Percentiles rank a stretch among this genome's conserved stretches.
phyloP scores from a whole-genome alignment of 805 yeast species.

The Metschnikowia hibisci region DNA sequence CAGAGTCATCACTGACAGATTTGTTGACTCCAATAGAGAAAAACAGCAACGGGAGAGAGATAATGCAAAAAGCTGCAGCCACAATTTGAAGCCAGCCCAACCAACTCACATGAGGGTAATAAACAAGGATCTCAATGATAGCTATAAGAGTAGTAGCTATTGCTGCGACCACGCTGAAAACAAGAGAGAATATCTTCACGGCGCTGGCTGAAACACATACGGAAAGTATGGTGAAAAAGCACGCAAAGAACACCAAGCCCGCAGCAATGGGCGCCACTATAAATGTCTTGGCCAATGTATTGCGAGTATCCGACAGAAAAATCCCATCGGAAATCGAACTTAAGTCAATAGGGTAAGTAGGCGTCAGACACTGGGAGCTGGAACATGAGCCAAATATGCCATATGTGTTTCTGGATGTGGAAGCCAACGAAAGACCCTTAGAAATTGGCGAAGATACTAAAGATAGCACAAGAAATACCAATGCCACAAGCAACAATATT shows the following conservation, averaged over 20 bases:
- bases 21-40: slow-evolving; percentile 28
- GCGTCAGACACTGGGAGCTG: slow-evolving; percentile 36
- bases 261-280: slow-evolving; percentile 66
- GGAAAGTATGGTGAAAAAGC: slow-evolving; percentile 23
- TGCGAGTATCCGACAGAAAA: slow-evolving; percentile 43
- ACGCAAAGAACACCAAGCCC: slow-evolving; percentile 48
- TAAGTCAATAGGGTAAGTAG: slow-evolving; percentile 42
- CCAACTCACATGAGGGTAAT: slow-evolving; percentile 66
- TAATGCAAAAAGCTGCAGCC: slow-evolving; percentile 54
- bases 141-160: slow-evolving; percentile 52
- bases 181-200: slow-evolving; percentile 36
- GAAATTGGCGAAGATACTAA: slow-evolving; percentile 61
- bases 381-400: slow-evolving; percentile 70
- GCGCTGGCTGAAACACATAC: slow-evolving; percentile 24
- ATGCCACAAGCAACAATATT: slow-evolving; percentile 47
- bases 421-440: slow-evolving; percentile 45
- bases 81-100: slow-evolving; percentile 70
- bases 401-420: slow-evolving; percentile 42
- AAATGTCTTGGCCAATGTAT: slow-evolving; percentile 49
- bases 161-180: slow-evolving; percentile 48
- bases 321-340: slow-evolving; percentile 44
- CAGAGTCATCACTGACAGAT: slow-evolving; percentile 15
- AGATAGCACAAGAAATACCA: slow-evolving; percentile 61
- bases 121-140: slow-evolving; percentile 52
- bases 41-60: slow-evolving; percentile 48